Conservation (phyloP, 805 yeast species). For the Ogataea dorogensis region DNA sequence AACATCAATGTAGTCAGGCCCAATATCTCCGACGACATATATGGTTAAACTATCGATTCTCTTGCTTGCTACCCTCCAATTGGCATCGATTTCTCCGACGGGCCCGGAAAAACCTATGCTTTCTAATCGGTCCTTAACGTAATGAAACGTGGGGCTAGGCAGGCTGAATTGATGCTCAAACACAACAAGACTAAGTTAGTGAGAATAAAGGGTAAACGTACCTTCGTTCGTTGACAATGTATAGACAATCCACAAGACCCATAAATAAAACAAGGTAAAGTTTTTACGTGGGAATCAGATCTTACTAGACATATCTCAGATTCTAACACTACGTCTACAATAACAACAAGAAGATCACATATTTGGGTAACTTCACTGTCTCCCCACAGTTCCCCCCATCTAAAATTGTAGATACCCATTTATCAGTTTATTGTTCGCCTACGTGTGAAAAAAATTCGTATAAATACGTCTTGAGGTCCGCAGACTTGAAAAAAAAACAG, state of each 20-base stretch:
- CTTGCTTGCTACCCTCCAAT: slow-evolving; percentile 33
- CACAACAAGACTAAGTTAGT: slow-evolving; percentile 21
- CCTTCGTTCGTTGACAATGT: slow-evolving; percentile 30
- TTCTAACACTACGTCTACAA: neutral
- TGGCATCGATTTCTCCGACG: slow-evolving; percentile 29
- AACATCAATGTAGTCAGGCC: slow-evolving; percentile 24
- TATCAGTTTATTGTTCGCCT: slow-evolving; percentile 3
- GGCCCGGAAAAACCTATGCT: slow-evolving; percentile 24
- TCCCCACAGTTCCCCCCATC: too few relatives aligned
- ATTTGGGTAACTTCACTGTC: too few relatives aligned
- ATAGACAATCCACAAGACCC: slow-evolving; percentile 35
- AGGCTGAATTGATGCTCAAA: slow-evolving; percentile 27
- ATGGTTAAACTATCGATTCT: slow-evolving; percentile 22
- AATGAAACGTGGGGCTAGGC: slow-evolving; percentile 29
- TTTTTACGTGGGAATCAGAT: neutral
- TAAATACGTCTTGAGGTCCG: slow-evolving; percentile 9
- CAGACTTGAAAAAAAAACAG: slow-evolving; percentile 9
- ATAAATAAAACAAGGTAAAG: slow-evolving; percentile 12
- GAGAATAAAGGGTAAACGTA: slow-evolving; percentile 14
- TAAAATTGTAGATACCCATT: too few relatives aligned
- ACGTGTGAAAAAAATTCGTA: slow-evolving; percentile 10
- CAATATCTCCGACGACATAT: slow-evolving; percentile 19
- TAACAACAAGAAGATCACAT: neutral
- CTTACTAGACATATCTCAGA: neutral
- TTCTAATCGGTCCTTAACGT: slow-evolving; percentile 24